Evolutionary conservation across 2,329 filamentous ascomycete genomes (phyloP), one percentile per base, ranked within the genome.

Genomic region (Trichoderma sp.): DNA sequence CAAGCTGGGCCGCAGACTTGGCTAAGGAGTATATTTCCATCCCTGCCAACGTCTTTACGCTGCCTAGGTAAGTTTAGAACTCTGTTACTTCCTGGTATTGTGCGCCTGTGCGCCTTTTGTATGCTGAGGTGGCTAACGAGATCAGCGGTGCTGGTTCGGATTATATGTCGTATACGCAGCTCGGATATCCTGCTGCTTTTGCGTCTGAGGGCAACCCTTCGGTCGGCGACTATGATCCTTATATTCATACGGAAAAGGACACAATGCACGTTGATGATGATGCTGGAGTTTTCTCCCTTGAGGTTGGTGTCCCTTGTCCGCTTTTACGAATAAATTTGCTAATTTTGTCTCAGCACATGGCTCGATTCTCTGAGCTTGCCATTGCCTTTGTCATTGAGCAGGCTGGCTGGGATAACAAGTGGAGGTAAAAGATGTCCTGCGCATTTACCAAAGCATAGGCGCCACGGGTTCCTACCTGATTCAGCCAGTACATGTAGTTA

Each of bases 71-170:
- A 68, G 78, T 74, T 24, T 28, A 9, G 26, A 15, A 5, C 51
- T 7, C n/a, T 2, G 0, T 21, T 6, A 30, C 24, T 5, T 12
- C 84, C 97, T 94, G 83, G 21, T 14, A 11, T 2, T 51, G 21
- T 53, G 11, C 47, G 5, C 5, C 3, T 51, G 21, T 53, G 11
- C 47, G 5, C 5, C 3, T 24, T 24, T 53, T 24, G 4, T 43
- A 36, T 68, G n/a, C 24, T 24, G n/a, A 24, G 95, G 98, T 74
- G 92, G 93, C 11, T 97, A 91, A 81, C n/a, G 8, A 60, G 62
- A 21, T 18, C 57, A 81, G 79, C 4, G 76, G 77, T 43, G 82
- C 81, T 12, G 81, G 81, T 2, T 83, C 82, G 18, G 82, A 83
- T 64, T 83, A 83, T 75, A 82, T 82, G 81, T 82, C 81, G 0